Base-by-base conservation (phyloP, 768 basidiomycete genomes). In the Leccinum fibrillosum region DNA sequence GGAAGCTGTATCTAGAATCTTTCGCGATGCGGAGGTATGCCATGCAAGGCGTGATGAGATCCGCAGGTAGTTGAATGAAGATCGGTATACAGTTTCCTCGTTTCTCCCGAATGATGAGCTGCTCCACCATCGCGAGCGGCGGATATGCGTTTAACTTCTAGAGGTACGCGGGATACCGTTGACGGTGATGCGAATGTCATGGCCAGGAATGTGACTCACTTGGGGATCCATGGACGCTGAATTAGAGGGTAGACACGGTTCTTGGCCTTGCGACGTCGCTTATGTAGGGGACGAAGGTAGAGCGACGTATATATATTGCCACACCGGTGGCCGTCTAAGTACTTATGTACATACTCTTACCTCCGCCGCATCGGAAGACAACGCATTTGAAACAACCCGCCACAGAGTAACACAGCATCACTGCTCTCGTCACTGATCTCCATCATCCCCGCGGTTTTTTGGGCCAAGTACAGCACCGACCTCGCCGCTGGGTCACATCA, bases 41-140 rank as follows among this genome's bases (percentile, higher is more conserved):
- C 77, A 94, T 90, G 70, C 94, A 94, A 73, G 97, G 97, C 25
- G 97, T 99, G 61, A 98, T 83, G 61, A 98, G 85, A 71, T 99
- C 97, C 49, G 94, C 95, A 23, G 96, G 94, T 4, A 99, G 81
- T 67, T 95, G 88, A 54, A 96, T 84, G 74, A 85, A 98, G 63
- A 99, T 83, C 21, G 96, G 96, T 35, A 98, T 84, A 68, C 92
- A 92, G 70, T 98, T 98, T 70, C 94, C 94, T 56, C 77, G 80
- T 73, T 92, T 90, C 72, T 93, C 89, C 47, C 84, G 80, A 53
- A 90, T 77, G 57, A 95, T 86, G 59, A 94, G 81, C 62, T 82
- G 81, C 72, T 92, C 88, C 52, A 94, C 82, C 25, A 79, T 78
- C n/a, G 84, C 80, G 34, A 94, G 80, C 19, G 92, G 78, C 8